These are phyloP conservation scores for Aspergillus carlsbadensis DNA, from an alignment of 495 filamentous ascomycete species.

Conservation along the genomic window DNA sequence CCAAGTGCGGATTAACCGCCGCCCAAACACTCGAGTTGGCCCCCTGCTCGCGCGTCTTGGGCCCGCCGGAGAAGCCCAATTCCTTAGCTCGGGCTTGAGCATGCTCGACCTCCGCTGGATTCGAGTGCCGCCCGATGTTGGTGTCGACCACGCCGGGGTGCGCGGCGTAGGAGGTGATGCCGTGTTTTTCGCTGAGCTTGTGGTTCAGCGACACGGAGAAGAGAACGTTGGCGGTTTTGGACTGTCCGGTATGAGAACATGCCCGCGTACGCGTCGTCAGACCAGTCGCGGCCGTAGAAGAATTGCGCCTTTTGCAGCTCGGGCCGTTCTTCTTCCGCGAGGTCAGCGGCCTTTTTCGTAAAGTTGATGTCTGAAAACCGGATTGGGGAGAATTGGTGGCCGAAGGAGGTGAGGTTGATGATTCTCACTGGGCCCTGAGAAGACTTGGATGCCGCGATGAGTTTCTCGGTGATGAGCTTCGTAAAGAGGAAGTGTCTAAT, in stretches of 20 bases:
- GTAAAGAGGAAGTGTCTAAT: slow-evolving; percentile 60
- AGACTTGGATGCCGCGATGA: slow-evolving; percentile 26
- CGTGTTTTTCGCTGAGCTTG: slow-evolving; percentile 9
- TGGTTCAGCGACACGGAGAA: slow-evolving; percentile 42
- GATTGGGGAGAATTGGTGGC: slow-evolving; percentile 28
- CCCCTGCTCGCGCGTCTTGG: too few relatives aligned
- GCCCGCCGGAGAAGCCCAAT: slow-evolving; percentile 45
- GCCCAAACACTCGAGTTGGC: too few relatives aligned
- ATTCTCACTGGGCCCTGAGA: slow-evolving; percentile 33
- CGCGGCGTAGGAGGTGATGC: slow-evolving; percentile 22
- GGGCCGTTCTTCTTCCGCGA: neutral
- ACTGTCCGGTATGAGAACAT: too few relatives aligned
- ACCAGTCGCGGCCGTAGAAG: too few relatives aligned
- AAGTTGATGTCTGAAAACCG: too few relatives aligned
- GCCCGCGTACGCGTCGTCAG: slow-evolving; percentile 37
- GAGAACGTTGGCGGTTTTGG: slow-evolving; percentile 54
- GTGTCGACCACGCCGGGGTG: slow-evolving; percentile 43
- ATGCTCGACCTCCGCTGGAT: neutral
- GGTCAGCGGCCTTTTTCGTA: too few relatives aligned
- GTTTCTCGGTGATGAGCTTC: slow-evolving; percentile 50
- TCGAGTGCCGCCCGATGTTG: too few relatives aligned
- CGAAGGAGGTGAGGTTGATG: too few relatives aligned
- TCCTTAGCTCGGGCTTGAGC: too few relatives aligned
- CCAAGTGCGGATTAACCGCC: too few relatives aligned
- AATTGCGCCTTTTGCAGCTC: too few relatives aligned